These are phyloP conservation scores for Ochromonas danica DNA, from an alignment of 108 stramenopile species.

Conservation along the genomic window DNA sequence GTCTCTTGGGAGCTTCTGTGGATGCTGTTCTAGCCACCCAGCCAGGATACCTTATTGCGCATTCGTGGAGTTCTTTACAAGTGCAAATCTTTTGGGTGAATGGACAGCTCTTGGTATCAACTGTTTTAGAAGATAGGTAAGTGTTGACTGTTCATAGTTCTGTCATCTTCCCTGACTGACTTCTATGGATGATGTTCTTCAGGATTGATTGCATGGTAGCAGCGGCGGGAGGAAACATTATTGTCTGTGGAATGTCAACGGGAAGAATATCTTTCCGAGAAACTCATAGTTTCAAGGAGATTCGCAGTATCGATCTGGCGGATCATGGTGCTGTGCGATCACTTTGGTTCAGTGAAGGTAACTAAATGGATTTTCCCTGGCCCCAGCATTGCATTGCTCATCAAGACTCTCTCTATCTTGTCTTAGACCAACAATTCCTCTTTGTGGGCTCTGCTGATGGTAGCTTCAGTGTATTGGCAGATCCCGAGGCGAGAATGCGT, in stretches of 20 bases:
- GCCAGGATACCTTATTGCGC: slow-evolving; percentile 28
- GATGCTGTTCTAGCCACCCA: background rate
- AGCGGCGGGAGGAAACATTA: background rate
- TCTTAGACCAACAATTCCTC: slow-evolving; percentile 21
- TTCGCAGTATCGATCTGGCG: background rate
- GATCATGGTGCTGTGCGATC: background rate
- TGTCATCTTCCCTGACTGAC: background rate
- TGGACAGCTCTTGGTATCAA: slow-evolving; percentile 10
- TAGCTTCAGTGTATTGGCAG: background rate
- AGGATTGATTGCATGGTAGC: slow-evolving; percentile 1
- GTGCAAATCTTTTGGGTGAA: slow-evolving; percentile 5
- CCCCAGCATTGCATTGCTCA: background rate
- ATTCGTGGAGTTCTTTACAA: background rate
- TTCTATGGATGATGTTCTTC: background rate
- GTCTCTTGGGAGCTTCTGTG: background rate
- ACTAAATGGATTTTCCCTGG: background rate
- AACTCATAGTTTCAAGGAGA: background rate
- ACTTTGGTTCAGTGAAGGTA: background rate
- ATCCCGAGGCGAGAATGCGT: slow-evolving; percentile 7
- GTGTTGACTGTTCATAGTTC: background rate
- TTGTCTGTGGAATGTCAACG: background rate
- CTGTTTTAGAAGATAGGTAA: background rate
- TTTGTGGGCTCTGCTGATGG: slow-evolving; percentile 28
- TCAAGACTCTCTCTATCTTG: background rate
- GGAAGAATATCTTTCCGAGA: background rate